phyloP scores from a whole-genome alignment of 768 basidiomycete genomes.

The Naganishia onofrii region DNA sequence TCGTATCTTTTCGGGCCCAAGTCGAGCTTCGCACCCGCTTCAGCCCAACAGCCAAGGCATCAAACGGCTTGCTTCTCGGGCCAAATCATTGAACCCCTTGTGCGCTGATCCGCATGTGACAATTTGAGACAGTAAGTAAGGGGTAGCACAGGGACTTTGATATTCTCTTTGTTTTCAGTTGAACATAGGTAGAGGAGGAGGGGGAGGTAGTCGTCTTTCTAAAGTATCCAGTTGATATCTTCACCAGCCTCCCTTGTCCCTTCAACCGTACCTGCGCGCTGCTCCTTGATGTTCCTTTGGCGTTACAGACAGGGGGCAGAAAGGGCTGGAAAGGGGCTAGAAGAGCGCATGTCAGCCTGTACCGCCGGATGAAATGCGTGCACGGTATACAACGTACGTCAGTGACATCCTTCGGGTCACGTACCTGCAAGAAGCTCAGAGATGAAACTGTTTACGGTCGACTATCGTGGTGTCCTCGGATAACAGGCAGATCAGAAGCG shows the following conservation, averaged over 20 bases:
- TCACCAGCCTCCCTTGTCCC: not conserved
- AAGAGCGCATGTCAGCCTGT: not conserved
- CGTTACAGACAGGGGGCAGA: not conserved
- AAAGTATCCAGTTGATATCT: too few species aligned
- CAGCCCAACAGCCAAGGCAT: not conserved
- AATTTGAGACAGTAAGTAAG: not conserved
- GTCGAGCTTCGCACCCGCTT: not conserved
- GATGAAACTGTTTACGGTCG: not conserved
- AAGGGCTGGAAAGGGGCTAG: slow-evolving; percentile 7
- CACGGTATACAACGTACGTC: slow-evolving; percentile 7
- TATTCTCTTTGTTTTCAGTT: not conserved
- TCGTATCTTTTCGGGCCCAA: not conserved
- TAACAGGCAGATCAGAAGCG: not conserved
- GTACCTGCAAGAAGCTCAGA: not conserved
- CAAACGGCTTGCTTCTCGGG: not conserved
- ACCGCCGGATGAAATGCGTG: not conserved
- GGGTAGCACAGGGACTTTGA: not conserved
- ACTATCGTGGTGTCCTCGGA: not conserved
- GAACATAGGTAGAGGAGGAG: not conserved
- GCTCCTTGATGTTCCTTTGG: not conserved
- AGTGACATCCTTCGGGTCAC: not conserved
- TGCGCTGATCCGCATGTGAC: not conserved
- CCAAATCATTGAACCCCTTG: not conserved
- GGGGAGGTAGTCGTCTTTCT: not conserved
- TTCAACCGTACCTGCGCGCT: not conserved